These are phyloP conservation scores for Pyricularia grisea DNA, from an alignment of 2,329 filamentous ascomycete species.

Conservation along the genomic window DNA sequence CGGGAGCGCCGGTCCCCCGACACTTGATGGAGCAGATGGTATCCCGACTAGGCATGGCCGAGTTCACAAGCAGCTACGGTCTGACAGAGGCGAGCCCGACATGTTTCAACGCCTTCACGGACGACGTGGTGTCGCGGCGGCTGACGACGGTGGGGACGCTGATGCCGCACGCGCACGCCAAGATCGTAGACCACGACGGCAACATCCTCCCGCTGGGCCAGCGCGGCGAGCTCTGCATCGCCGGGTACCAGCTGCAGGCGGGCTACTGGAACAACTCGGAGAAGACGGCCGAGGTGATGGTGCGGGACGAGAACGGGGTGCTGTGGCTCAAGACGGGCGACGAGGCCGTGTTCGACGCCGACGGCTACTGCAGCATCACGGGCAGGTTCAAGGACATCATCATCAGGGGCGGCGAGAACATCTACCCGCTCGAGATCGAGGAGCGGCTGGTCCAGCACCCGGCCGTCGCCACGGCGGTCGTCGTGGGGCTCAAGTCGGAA, in stretches of 20 bases:
- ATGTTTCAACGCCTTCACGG: slow-evolving; percentile 71
- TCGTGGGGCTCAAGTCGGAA: slow-evolving; percentile 60
- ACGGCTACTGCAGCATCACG: slow-evolving; percentile 64
- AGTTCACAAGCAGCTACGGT: slow-evolving; percentile 63
- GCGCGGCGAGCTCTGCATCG: slow-evolving; percentile 67
- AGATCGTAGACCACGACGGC: slow-evolving; percentile 63
- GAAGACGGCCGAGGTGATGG: slow-evolving; percentile 58
- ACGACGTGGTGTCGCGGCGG: slow-evolving; percentile 57
- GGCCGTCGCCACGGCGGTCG: slow-evolving; percentile 52
- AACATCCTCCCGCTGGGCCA: slow-evolving; percentile 57
- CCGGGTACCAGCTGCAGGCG: slow-evolving; percentile 65
- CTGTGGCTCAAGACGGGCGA: slow-evolving; percentile 62
- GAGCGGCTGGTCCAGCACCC: slow-evolving; percentile 60
- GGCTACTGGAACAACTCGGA: slow-evolving; percentile 61
- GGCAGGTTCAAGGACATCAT: slow-evolving; percentile 75
- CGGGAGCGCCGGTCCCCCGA: slow-evolving; percentile 66
- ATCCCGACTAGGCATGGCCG: slow-evolving; percentile 62
- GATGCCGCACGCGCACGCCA: slow-evolving; percentile 67
- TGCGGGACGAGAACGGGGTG: slow-evolving; percentile 39
- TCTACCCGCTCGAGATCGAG: slow-evolving; percentile 67
- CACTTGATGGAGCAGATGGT: slow-evolving; percentile 67
- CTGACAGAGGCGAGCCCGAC: slow-evolving; percentile 73
- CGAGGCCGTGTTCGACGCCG: slow-evolving; percentile 56
- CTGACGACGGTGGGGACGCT: slow-evolving; percentile 67
- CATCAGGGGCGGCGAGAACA: slow-evolving; percentile 66